Percentiles rank a stretch among this genome's conserved stretches.
These are phyloP conservation scores for Cryphonectria radicalis DNA, from an alignment of 2,329 filamentous ascomycete species.

Conservation along the genomic window DNA sequence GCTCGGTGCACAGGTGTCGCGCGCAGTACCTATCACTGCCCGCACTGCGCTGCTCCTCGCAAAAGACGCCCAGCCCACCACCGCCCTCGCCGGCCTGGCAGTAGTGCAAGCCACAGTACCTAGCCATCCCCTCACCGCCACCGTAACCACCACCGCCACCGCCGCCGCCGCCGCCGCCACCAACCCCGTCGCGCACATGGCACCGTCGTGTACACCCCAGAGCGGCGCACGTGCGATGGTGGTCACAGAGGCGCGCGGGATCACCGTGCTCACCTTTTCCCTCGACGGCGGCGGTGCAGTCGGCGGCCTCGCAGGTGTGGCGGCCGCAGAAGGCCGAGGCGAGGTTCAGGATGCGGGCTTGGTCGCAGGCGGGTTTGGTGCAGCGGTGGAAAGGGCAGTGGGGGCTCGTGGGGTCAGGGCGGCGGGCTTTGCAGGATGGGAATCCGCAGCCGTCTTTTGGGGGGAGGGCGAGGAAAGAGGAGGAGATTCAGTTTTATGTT, in stretches of 20 bases:
- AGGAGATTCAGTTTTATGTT: neutral
- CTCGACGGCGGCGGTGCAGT: conserved; percentile 26
- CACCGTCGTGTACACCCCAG: conserved; percentile 26
- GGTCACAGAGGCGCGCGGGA: conserved; percentile 24
- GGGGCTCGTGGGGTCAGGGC: conserved; percentile 1
- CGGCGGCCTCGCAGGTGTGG: conserved; percentile 30
- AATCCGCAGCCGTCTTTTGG: conserved; percentile 31
- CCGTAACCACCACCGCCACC: neutral
- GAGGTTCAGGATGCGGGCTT: conserved; percentile 9
- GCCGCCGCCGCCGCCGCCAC: conserved; percentile 22
- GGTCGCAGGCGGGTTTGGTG: conserved; percentile 25
- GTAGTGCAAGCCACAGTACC: conserved; percentile 30
- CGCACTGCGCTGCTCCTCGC: conserved; percentile 10
- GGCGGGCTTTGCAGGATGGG: conserved; percentile 28
- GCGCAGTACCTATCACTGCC: conserved; percentile 13
- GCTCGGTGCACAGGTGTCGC: conserved; percentile 22
- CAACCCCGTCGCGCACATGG: conserved; percentile 15
- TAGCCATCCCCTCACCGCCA: conserved; percentile 13
- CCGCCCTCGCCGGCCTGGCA: conserved; percentile 18
- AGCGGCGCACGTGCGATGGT: conserved; percentile 28
- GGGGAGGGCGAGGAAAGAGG: neutral
- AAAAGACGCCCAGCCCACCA: conserved; percentile 7
- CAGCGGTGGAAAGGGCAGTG: conserved; percentile 30
- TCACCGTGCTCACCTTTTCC: conserved; percentile 20
- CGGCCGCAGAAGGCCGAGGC: conserved; percentile 28